A percentile compares a stretch with the other conserved stretches of the same genome.
These are phyloP conservation scores for Aspergillus aculeatinus DNA, from an alignment of 2,329 filamentous ascomycete genomes.

Conservation along the genomic window DNA sequence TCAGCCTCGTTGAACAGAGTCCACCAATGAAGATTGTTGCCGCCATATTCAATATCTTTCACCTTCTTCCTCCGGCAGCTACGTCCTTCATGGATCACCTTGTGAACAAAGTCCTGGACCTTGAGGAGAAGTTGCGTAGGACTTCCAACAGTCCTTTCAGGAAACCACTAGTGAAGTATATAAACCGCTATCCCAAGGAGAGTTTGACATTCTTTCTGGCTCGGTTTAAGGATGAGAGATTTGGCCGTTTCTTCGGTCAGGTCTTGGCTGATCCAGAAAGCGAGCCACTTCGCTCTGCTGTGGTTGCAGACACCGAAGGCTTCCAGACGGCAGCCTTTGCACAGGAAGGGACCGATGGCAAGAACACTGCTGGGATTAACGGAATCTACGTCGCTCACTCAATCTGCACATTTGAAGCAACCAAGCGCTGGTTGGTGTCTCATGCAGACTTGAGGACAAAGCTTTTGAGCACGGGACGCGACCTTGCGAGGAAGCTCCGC, in stretches of 20 bases:
- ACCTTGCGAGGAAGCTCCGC: slow-evolving; percentile 73
- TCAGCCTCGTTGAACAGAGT: slow-evolving; percentile 91
- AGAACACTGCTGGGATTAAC: slow-evolving; percentile 79
- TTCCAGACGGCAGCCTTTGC: slow-evolving; percentile 66
- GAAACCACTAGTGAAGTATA: slow-evolving; percentile 82
- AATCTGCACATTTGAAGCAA: slow-evolving; percentile 65
- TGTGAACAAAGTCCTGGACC: slow-evolving; percentile 82
- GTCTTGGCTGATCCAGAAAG: slow-evolving; percentile 75
- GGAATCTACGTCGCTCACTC: slow-evolving; percentile 82
- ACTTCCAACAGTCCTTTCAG: slow-evolving; percentile 92
- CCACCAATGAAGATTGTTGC: slow-evolving; percentile 91
- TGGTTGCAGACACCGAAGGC: slow-evolving; percentile 69
- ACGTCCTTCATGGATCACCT: slow-evolving; percentile 87
- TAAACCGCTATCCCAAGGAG: slow-evolving; percentile 90
- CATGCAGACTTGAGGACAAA: slow-evolving; percentile 59
- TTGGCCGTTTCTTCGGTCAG: slow-evolving; percentile 88
- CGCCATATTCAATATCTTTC: slow-evolving; percentile 94
- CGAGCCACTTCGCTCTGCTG: slow-evolving; percentile 69
- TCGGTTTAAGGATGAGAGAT: slow-evolving; percentile 78
- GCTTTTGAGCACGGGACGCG: slow-evolving; percentile 66
- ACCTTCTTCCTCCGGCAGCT: slow-evolving; percentile 86
- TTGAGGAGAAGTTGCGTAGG: slow-evolving; percentile 80
- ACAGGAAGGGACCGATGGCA: slow-evolving; percentile 64
- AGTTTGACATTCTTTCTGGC: slow-evolving; percentile 77
- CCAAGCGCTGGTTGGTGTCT: slow-evolving; percentile 64